Conservation (phyloP, 768 basidiomycete species). For the Holtermannia corniformis region DNA sequence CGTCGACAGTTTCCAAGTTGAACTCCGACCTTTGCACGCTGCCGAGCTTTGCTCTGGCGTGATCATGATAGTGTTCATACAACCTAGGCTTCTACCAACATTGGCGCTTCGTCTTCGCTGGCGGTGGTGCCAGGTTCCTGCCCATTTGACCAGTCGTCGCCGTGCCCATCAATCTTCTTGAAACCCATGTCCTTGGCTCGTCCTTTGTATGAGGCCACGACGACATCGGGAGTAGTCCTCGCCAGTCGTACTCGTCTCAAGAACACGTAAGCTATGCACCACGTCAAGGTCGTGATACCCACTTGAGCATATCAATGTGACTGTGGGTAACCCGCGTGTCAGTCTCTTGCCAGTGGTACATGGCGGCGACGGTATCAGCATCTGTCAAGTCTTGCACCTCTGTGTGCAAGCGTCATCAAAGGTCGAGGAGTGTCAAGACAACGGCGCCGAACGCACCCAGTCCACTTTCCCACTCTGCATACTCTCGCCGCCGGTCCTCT, state of each 20-base stretch:
- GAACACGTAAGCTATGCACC: background rate
- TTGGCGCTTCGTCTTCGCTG: background rate
- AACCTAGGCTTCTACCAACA: background rate
- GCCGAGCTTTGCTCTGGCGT: too few species aligned
- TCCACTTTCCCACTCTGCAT: slow-evolving; percentile 35
- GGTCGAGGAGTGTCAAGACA: background rate
- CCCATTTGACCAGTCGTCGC: background rate
- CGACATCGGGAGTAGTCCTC: background rate
- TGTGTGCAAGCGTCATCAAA: background rate
- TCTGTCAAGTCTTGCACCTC: slow-evolving; percentile 41
- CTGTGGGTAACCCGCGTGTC: slow-evolving; percentile 22
- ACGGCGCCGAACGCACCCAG: slow-evolving; percentile 25
- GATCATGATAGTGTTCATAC: too few species aligned
- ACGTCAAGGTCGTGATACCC: background rate
- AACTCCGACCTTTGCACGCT: too few species aligned
- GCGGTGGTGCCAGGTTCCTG: background rate
- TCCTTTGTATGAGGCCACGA: background rate
- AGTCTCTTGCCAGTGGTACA: slow-evolving; percentile 30
- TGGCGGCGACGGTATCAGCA: slow-evolving; percentile 25
- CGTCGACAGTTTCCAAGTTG: too few species aligned
- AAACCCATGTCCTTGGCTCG: background rate
- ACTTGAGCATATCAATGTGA: slow-evolving; percentile 27
- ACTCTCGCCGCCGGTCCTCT: slow-evolving; percentile 29
- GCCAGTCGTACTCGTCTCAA: background rate
- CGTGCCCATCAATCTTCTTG: background rate